Percentiles rank a stretch among this genome's conserved stretches.
phyloP scores from a whole-genome alignment of 2,329 filamentous ascomycete genomes.

The Nemania abortiva region DNA sequence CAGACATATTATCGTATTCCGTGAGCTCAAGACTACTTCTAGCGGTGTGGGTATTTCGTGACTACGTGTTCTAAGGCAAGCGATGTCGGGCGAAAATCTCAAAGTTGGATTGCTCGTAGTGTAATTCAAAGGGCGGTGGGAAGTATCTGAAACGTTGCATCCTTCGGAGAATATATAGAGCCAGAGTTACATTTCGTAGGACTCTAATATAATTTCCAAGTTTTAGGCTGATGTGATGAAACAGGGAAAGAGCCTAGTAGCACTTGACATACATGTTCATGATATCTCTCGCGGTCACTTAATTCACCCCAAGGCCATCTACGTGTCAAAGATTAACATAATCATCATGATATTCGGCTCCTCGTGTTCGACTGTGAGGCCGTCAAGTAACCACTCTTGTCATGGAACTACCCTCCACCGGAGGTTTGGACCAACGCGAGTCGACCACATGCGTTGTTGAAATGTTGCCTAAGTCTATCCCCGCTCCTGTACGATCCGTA shows the following conservation, averaged over 20 bases:
- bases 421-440: neutral
- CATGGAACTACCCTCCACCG: neutral
- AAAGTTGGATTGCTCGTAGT: neutral
- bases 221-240: neutral
- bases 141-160: neutral
- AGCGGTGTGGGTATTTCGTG: neutral
- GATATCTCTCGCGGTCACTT: neutral
- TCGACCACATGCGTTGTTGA: neutral
- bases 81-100: neutral
- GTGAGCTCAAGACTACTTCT: neutral
- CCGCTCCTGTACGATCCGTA: neutral
- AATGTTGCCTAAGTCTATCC: neutral
- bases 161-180: neutral
- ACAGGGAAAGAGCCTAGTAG: neutral
- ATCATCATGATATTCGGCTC: neutral
- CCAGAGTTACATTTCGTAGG: neutral
- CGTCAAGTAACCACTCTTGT: neutral
- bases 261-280: neutral
- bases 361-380: neutral
- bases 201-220: neutral
- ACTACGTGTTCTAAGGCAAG: neutral
- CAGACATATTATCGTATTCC: neutral
- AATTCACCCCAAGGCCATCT: neutral
- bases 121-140: neutral
- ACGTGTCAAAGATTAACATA: neutral